Evolutionary conservation across 768 basidiomycete species (phyloP), one percentile per base, ranked within the genome.

Genomic region (Phanerochaete sordida): DNA sequence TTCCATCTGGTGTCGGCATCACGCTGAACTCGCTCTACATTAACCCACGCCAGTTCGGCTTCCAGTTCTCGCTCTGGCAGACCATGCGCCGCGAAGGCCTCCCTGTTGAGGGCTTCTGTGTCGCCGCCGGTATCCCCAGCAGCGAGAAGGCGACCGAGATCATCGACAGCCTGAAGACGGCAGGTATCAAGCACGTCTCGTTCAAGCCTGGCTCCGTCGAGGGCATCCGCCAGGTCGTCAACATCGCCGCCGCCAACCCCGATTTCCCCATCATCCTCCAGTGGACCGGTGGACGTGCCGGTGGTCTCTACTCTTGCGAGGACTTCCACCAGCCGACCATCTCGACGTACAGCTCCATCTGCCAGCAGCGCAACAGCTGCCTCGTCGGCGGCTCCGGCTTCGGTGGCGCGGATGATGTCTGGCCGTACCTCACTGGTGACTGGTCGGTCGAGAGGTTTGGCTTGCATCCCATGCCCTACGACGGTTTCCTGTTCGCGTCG

Each of bases 121-220:
- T 98, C 60, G 97, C 96, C 43, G 97, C 97, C 48, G 97, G 96
- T 69, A 92, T 99, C 66, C 97, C 97, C 9, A 91, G 84, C 66
- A 93, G 93, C 1, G 97, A 98, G 76, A 99, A 98, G 76, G 95
- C 96, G 1, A 88, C 88, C 47, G 96, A 98, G 75, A 98, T 99
- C 75, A 97, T 98, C 64, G 84, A 80, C 15, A 92, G 87, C 2
- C 77, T 99, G 50, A 83, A 82, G 66, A 75, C 72, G 31, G 90
- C 91, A 52, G 96, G 96, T 24, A 96, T 98, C 74, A 92, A 90
- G 75, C 97, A 99, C 71, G 86, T 99, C 63, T 84, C 95, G 0
- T 97, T 98, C 86, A 99, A 99, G 79, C 97, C 97, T 24, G 96
- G 97, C 62, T 97, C 95, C 13, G 88, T 98, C 57, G 96, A 98